Evolutionary conservation across 108 stramenopile genomes (phyloP).

Genomic region (Schizochytrium sp.): DNA sequence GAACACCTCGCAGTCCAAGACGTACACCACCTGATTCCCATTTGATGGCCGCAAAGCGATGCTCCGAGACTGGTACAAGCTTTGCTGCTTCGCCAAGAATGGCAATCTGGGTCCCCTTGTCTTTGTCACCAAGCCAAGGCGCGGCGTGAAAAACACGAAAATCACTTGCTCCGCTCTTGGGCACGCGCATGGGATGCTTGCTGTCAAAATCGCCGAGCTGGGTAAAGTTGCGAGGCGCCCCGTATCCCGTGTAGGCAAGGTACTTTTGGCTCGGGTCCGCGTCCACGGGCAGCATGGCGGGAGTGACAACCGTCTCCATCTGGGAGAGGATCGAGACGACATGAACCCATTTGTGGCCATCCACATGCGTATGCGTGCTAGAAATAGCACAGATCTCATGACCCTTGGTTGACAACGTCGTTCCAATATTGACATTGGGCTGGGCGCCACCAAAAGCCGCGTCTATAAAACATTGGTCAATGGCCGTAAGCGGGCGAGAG

Average conservation of each 20-base stretch:
- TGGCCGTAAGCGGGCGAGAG: neutral
- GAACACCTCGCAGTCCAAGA: neutral
- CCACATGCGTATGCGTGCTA: neutral
- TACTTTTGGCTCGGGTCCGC: neutral
- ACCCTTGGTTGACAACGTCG: neutral
- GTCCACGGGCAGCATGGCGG: neutral
- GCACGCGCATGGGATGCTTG: neutral
- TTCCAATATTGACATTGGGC: neutral
- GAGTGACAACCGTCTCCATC: neutral
- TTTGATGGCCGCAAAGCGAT: neutral
- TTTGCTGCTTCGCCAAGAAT: neutral
- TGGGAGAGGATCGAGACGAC: neutral
- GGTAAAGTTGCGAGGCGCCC: neutral
- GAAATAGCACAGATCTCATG: neutral
- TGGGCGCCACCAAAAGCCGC: neutral
- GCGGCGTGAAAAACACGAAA: neutral
- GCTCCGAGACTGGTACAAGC: constrained; percentile 9
- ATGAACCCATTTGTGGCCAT: neutral
- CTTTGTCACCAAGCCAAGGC: neutral
- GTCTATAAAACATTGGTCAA: neutral
- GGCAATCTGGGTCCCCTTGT: neutral
- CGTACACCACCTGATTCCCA: neutral
- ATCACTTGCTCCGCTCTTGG: neutral
- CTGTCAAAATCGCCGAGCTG: neutral
- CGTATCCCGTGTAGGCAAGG: neutral